Base-by-base conservation (phyloP, 1,284 basidiomycete species). In the Xerocomus nothofagi region DNA sequence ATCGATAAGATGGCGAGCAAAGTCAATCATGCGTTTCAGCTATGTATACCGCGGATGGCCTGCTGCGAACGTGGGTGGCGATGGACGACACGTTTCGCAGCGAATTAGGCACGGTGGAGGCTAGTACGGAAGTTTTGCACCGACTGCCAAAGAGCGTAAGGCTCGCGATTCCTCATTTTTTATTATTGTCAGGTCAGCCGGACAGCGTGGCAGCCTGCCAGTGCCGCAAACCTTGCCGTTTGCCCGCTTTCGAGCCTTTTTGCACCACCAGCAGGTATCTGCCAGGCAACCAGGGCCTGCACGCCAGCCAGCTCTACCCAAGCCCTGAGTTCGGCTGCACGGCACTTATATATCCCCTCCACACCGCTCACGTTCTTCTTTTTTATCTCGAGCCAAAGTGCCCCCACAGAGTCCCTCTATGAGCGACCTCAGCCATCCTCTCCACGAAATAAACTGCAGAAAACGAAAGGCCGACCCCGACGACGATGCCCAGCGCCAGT, bases 151-250 rank as follows among this genome's bases (percentile, higher is more conserved):
- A 62, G 55, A 58, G 56, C 56, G 59, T 61, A 53, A 60, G 48
- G 50, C 46, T 39, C 47, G 40, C 58, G 58, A 60, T 61, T n/a
- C 45, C 56, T 50, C 57, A 37, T 61, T 57, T 61, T 57, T 56
- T 58, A 36, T 54, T 54, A 20, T 39, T 44, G 54, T 41, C 43
- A 58, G 32, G 26, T 21, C 46, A 60, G 52, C 55, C 55, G 53
- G 62, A 68, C 64, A 61, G 63, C 66, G 63, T 65, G 63, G 66
- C 62, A 66, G 62, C 65, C 61, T 63, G 64, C 58, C 59, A 57
- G 53, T 58, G 34, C 47, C 51, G 46, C 56, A 56, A 53, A 59
- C 49, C 58, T 53, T 59, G 53, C 33, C 29, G 39, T 44, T 62
- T 62, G 38, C 57, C 61, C 61, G 46, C 55, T 61, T 61, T 61